phyloP scores from a whole-genome alignment of 345 rosid genomes.

The Eucalyptus microcorys region DNA sequence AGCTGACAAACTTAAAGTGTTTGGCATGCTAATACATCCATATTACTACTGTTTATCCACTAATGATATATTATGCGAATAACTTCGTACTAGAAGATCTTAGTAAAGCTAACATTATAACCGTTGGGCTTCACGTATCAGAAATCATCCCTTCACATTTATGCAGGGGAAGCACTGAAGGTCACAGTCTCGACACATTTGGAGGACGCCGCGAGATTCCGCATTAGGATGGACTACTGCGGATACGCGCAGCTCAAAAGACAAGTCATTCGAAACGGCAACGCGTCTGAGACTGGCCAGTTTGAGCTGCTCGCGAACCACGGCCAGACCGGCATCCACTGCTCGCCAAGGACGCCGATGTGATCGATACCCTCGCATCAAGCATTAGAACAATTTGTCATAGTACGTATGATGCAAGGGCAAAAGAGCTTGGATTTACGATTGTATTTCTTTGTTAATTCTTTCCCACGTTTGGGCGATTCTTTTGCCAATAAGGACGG shows the following conservation, averaged over 20 bases:
- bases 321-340: not conserved
- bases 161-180: constrained; percentile 70
- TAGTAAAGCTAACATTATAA: not conserved
- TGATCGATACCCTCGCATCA: not conserved
- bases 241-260: constrained; percentile 50
- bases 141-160: not conserved
- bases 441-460: not conserved
- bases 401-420: not conserved
- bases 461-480: not conserved
- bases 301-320: not conserved
- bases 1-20: not conserved
- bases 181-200: constrained; percentile 43
- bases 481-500: not conserved
- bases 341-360: not conserved
- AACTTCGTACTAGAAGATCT: not conserved
- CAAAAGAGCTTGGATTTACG: not conserved
- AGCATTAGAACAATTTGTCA: not conserved
- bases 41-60: not conserved
- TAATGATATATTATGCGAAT: not conserved
- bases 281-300: not conserved
- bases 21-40: not conserved
- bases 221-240: constrained; percentile 43
- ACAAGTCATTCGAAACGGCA: not conserved
- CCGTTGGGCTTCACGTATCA: not conserved
- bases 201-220: constrained; percentile 18